Conservation (phyloP, 805 yeast species). For the Metschnikowia aberdeeniae region DNA sequence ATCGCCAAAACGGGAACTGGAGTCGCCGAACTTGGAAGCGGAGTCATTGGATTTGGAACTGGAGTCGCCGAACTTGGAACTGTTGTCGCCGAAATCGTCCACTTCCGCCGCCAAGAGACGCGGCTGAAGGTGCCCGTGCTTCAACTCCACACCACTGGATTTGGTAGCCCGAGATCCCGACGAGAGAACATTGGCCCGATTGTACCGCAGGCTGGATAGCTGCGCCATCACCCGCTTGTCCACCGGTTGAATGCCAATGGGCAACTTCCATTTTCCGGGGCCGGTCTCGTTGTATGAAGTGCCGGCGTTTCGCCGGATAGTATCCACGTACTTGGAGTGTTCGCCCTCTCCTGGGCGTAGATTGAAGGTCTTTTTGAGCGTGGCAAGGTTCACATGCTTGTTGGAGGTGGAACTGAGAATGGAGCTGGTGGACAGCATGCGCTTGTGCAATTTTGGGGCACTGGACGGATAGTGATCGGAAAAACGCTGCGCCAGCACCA, state of each 20-base stretch:
- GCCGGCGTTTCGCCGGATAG: slow-evolving; percentile 41
- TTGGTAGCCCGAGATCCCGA: slow-evolving; percentile 20
- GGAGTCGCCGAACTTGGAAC: slow-evolving; percentile 9
- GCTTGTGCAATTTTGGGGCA: slow-evolving; percentile 6
- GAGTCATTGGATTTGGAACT: slow-evolving; percentile 11
- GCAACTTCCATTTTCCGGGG: slow-evolving; percentile 47
- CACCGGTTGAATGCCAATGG: slow-evolving; percentile 51
- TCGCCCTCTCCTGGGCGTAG: slow-evolving; percentile 49
- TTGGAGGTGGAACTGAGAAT: slow-evolving; percentile 29
- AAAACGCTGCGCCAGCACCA: not conserved
- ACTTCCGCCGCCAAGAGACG: slow-evolving; percentile 72
- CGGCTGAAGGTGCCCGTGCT: slow-evolving; percentile 60
- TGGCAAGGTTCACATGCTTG: slow-evolving; percentile 35
- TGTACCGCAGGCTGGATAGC: slow-evolving; percentile 19
- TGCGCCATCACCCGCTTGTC: slow-evolving; percentile 26
- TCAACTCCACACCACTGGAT: slow-evolving; percentile 49
- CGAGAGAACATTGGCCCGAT: slow-evolving; percentile 5
- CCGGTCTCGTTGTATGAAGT: slow-evolving; percentile 47
- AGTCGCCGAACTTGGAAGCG: slow-evolving; percentile 9
- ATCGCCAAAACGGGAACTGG: slow-evolving; percentile 1
- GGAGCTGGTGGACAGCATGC: slow-evolving; percentile 32
- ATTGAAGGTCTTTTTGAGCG: slow-evolving; percentile 32
- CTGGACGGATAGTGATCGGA: not conserved
- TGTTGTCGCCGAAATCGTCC: slow-evolving; percentile 41
- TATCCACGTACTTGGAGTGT: slow-evolving; percentile 46